Evolutionary conservation across 805 yeast genomes (phyloP).

Genomic region (Spathaspora gorwiae): DNA sequence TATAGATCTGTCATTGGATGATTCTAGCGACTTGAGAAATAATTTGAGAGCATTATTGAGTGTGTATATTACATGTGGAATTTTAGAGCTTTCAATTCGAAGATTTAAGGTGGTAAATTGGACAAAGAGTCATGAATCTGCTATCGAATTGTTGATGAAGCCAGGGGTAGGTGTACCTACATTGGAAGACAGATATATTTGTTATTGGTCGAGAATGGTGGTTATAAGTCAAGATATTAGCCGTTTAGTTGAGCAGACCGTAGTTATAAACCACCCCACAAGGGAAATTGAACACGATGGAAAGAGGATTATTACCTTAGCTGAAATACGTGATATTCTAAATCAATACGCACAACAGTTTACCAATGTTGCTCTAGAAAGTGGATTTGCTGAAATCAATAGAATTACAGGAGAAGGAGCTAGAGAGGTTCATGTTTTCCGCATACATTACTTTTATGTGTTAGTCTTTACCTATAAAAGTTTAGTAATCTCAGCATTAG

Average conservation of each 20-base stretch:
- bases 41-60: conserved; percentile 41
- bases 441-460: conserved; percentile 47
- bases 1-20: conserved; percentile 21
- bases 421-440: conserved; percentile 35
- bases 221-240: conserved; percentile 47
- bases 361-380: conserved; percentile 36
- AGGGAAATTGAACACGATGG: neutral
- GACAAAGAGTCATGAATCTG: conserved; percentile 42
- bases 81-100: conserved; percentile 47
- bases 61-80: conserved; percentile 49
- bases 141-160: conserved; percentile 12
- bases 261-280: neutral
- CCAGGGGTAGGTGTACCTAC: conserved; percentile 18
- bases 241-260: conserved; percentile 23
- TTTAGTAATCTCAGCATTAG: conserved; percentile 37
- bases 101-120: conserved; percentile 47
- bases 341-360: conserved; percentile 38
- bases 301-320: neutral
- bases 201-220: conserved; percentile 42
- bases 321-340: conserved; percentile 21
- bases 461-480: conserved; percentile 50
- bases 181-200: conserved; percentile 37
- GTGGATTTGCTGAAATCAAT: conserved; percentile 24
- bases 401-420: conserved; percentile 17
- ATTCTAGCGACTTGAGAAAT: conserved; percentile 19